Percentiles rank a stretch among this genome's conserved stretches.
These are phyloP conservation scores for Colletotrichum sp. DNA, from an alignment of 2,329 filamentous ascomycete species.

Conservation along the genomic window DNA sequence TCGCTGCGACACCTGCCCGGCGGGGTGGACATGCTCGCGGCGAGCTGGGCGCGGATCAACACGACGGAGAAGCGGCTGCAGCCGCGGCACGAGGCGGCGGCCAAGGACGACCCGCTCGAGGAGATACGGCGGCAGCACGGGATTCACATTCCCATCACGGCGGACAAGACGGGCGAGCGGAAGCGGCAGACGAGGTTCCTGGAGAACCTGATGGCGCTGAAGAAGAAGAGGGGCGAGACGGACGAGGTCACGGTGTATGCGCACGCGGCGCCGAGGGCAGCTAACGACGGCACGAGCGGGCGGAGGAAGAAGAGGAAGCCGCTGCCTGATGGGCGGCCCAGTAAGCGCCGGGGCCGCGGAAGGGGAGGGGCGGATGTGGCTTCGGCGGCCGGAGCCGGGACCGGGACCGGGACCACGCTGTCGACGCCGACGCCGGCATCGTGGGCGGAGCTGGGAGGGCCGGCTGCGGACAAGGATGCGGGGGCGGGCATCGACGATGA, in stretches of 20 bases:
- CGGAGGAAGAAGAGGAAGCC: conserved; percentile 25
- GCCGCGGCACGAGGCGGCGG: conserved; percentile 40
- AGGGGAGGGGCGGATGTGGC: conserved; percentile 1
- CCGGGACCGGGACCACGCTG: neutral
- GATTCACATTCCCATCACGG: conserved; percentile 50
- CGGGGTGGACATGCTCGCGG: conserved; percentile 74
- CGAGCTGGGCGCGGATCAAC: conserved; percentile 72
- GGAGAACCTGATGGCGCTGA: conserved; percentile 68
- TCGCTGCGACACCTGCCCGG: conserved; percentile 56
- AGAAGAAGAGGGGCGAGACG: conserved; percentile 66
- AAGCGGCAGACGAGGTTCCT: conserved; percentile 63
- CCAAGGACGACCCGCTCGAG: conserved; percentile 37
- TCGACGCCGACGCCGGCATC: conserved; percentile 39
- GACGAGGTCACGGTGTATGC: conserved; percentile 70
- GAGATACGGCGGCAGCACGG: conserved; percentile 46
- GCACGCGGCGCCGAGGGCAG: conserved; percentile 39
- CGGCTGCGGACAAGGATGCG: conserved; percentile 10
- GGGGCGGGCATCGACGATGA: conserved; percentile 12
- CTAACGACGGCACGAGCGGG: conserved; percentile 21
- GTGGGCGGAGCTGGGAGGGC: conserved; percentile 36
- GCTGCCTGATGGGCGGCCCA: conserved; percentile 2
- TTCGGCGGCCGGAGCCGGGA: neutral
- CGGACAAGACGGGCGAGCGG: conserved; percentile 52
- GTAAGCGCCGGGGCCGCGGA: conserved; percentile 12
- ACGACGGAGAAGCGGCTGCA: conserved; percentile 68